Base-by-base conservation (phyloP, 257 asterid genomes). In the Scutellaria baicalensis region DNA sequence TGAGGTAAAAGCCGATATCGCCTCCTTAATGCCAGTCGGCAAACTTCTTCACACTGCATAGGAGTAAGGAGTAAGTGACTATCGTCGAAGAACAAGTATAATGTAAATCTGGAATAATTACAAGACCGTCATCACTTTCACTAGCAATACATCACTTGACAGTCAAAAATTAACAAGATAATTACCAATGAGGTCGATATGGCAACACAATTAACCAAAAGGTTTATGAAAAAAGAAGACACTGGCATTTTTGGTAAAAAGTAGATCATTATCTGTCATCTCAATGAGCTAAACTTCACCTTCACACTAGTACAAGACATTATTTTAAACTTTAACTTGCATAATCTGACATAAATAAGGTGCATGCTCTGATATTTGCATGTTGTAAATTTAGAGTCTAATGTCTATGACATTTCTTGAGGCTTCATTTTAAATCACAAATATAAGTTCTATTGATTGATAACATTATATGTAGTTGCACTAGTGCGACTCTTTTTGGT, bases 21-120 rank as follows among this genome's bases (percentile, higher is more conserved):
- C 82, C 97, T 88, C 84, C 73, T 83, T 74, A 94, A 72, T 71
- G 99, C 97, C 75, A 81, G 81, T 69, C 99, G 96, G 75, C 99
- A 94, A 74, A 94, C 99, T 78, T 87, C 96, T 81, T 94, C 97
- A 66, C 96, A 91, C 97, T 91, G 81, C 43, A 65, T 64, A 56
- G 60, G 67, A 64, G 69, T 35, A 65, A 60, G 45, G 56, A 59
- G 63, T 18, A 63, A 71, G 59, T 69, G n/a, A n/a, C n/a, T n/a
- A 73, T 17, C 58, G 21, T 12, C 52, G 70, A 66, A 66, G 73
- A 74, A 65, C 51, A 71, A 56, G 63, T 72, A 60, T 43, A 70
- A 27, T 49, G 68, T 8, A 31, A 38, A 6, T 43, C 21, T 8
- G 38, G 57, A 42, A 23, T 56, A 57, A 48, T 17, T 45, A 21